Evolutionary conservation across 208 protist species (phyloP).

Genomic region (Crithidia thermophila): DNA sequence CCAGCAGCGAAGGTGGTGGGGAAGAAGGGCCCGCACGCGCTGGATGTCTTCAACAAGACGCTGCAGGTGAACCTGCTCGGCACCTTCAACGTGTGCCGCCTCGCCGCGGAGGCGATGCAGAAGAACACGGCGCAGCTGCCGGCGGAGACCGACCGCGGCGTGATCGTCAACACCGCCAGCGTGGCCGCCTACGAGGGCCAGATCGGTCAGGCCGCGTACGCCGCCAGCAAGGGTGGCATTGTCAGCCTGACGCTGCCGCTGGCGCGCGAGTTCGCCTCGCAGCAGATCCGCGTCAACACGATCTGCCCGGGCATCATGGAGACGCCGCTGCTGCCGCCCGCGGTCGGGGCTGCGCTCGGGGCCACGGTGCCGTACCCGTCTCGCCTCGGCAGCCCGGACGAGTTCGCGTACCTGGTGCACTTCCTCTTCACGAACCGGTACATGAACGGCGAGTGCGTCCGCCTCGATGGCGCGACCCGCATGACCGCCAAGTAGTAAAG

Average conservation of each 20-base stretch:
- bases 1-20: constrained; percentile 36
- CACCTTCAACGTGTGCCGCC: constrained; percentile 79
- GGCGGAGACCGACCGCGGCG: constrained; percentile 56
- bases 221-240: constrained; percentile 79
- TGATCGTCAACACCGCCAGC: constrained; percentile 85
- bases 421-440: constrained; percentile 76
- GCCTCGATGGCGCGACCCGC: constrained; percentile 49
- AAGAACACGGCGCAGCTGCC: constrained; percentile 25
- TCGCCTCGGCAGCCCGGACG: constrained; percentile 63
- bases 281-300: constrained; percentile 76
- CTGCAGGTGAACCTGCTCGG: constrained; percentile 80
- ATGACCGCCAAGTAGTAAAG: constrained; percentile 39
- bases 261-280: constrained; percentile 52
- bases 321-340: constrained; percentile 70
- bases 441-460: constrained; percentile 74
- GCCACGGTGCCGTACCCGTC: constrained; percentile 60
- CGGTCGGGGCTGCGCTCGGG: constrained; percentile 33
- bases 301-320: constrained; percentile 79
- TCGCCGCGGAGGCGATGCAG: constrained; percentile 55
- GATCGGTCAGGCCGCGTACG: constrained; percentile 85
- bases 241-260: constrained; percentile 78
- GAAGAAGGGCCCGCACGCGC: constrained; percentile 39
- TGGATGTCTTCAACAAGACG: constrained; percentile 59
- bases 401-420: constrained; percentile 67
- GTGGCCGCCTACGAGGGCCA: constrained; percentile 89